A percentile compares a stretch with the other conserved stretches of the same genome.
Evolutionary conservation across 2,329 filamentous ascomycete species (phyloP).

Genomic region (Macrophomina pseudophaseolina): DNA sequence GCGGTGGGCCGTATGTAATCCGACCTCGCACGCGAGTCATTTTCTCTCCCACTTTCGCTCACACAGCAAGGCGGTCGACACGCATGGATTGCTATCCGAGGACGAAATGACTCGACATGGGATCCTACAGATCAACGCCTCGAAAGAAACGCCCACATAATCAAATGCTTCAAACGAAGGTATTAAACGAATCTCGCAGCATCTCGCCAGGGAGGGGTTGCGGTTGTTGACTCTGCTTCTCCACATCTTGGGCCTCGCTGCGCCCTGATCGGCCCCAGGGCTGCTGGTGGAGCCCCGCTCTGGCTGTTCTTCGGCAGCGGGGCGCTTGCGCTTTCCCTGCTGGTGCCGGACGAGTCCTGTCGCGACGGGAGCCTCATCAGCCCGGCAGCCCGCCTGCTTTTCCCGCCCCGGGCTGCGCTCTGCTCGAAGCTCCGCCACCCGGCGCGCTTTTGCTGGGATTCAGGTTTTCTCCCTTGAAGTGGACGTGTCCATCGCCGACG

Average conservation of each 20-base stretch:
- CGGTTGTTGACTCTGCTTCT: not conserved
- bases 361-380: not conserved
- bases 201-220: not conserved
- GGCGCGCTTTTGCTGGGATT: not conserved
- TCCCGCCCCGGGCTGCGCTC: not conserved
- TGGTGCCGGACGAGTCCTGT: not conserved
- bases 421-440: not conserved
- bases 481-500: constrained; percentile 17
- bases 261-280: constrained; percentile 16
- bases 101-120: too few relatives aligned
- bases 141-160: too few relatives aligned
- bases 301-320: constrained; percentile 17
- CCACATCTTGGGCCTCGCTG: not conserved
- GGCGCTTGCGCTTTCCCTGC: not conserved
- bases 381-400: constrained; percentile 4
- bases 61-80: not conserved
- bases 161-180: too few relatives aligned
- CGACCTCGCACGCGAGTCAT: not conserved
- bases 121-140: too few relatives aligned
- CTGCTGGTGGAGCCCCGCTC: not conserved
- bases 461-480: constrained; percentile 15
- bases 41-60: not conserved
- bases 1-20: not conserved
- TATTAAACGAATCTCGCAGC: constrained; percentile 12
- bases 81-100: too few relatives aligned